phyloP scores from a whole-genome alignment of 148 eudicot species.

The Rhododendron griersonianum region DNA sequence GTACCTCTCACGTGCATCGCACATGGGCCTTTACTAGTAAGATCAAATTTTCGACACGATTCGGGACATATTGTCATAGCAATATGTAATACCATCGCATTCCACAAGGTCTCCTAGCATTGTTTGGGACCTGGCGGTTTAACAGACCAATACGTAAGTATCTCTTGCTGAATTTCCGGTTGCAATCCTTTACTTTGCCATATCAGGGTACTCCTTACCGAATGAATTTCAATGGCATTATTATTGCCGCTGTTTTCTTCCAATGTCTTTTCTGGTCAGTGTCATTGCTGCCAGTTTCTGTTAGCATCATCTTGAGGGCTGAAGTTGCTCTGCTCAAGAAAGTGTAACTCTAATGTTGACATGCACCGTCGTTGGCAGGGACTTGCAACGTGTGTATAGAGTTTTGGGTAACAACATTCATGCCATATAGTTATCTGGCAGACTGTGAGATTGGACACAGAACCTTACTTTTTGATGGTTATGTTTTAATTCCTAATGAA shows the following conservation, averaged over 20 bases:
- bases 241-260: neutral
- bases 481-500: neutral
- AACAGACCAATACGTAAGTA: neutral
- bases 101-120: neutral
- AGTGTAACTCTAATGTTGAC: neutral
- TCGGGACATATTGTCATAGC: neutral
- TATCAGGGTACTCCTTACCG: neutral
- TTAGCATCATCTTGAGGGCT: neutral
- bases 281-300: neutral
- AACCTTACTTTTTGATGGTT: neutral
- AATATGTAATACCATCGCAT: neutral
- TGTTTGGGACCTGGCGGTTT: neutral
- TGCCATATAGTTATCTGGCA: neutral
- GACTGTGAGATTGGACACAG: neutral
- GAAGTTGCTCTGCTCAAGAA: neutral
- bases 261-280: neutral
- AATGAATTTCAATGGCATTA: neutral
- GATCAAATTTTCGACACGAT: neutral
- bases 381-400: neutral
- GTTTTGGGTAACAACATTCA: neutral
- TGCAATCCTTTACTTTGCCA: neutral
- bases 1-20: too few relatives aligned
- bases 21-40: too few relatives aligned
- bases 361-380: neutral
- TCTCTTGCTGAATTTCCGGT: neutral